Conservation (phyloP, 108 stramenopile species). For the Cyclotella baltica region DNA sequence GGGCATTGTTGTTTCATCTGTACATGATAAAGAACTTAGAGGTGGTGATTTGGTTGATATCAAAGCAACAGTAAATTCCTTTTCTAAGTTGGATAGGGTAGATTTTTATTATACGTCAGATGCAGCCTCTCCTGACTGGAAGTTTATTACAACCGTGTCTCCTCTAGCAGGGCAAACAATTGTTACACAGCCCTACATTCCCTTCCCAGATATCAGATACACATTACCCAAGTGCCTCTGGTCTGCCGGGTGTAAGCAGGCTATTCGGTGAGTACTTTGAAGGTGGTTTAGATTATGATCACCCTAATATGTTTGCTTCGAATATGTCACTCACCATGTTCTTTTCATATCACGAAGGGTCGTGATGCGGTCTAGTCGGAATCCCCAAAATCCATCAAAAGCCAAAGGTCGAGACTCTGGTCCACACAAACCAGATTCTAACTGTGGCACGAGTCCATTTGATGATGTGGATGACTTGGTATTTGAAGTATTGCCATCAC, state of each 20-base stretch:
- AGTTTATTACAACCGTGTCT: conserved; percentile 23
- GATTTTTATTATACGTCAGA: conserved; percentile 36
- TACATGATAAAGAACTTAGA: conserved; percentile 13
- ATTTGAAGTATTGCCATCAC: conserved; percentile 31
- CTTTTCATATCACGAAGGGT: neutral
- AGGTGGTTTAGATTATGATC: too few relatives aligned
- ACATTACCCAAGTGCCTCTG: conserved; percentile 24
- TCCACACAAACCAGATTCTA: conserved; percentile 19
- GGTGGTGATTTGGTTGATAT: conserved; percentile 28
- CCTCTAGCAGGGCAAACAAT: neutral
- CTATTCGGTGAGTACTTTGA: conserved; percentile 20
- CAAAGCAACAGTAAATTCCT: conserved; percentile 17
- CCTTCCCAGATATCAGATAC: conserved; percentile 3
- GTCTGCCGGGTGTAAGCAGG: conserved; percentile 18
- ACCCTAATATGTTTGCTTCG: too few relatives aligned
- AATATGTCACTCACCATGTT: neutral
- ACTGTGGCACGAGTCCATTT: conserved; percentile 14
- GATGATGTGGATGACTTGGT: conserved; percentile 38
- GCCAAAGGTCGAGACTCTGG: conserved; percentile 4
- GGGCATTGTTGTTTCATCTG: conserved; percentile 20
- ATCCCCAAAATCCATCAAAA: neutral
- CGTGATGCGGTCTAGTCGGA: conserved; percentile 22
- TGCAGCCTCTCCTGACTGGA: conserved; percentile 27
- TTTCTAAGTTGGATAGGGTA: conserved; percentile 22
- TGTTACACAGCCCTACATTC: conserved; percentile 10